phyloP scores from a whole-genome alignment of 1,284 basidiomycete species.

The Mycena sp. region DNA sequence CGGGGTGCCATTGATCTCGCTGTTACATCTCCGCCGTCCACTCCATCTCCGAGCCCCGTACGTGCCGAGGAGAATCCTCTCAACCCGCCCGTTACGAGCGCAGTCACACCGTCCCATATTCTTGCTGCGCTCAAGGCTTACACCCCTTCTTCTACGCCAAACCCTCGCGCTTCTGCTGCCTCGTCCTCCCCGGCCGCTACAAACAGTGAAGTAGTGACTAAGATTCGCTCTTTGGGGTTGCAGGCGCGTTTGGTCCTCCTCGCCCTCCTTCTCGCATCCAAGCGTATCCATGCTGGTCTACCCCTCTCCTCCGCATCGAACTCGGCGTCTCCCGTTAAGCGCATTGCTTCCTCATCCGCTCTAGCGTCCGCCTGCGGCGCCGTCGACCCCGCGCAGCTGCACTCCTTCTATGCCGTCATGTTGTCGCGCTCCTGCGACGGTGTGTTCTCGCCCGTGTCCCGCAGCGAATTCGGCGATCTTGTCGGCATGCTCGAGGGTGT shows the following conservation, averaged over 20 bases:
- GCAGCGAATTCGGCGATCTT: constrained; percentile 80
- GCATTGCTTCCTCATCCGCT: constrained; percentile 46
- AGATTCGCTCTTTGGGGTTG: constrained; percentile 72
- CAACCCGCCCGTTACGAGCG: constrained; percentile 47
- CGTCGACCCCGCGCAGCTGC: constrained; percentile 67
- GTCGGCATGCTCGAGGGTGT: constrained; percentile 75
- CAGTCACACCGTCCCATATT: constrained; percentile 70
- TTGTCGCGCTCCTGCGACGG: constrained; percentile 63
- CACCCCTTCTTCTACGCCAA: constrained; percentile 56
- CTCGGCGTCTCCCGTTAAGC: constrained; percentile 63
- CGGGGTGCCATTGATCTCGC: constrained; percentile 80
- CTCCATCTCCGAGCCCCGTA: constrained; percentile 41
- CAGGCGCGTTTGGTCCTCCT: constrained; percentile 77
- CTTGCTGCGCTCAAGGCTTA: constrained; percentile 76
- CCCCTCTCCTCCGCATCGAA: constrained; percentile 56
- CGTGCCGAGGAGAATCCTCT: constrained; percentile 49
- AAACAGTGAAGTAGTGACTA: constrained; percentile 70
- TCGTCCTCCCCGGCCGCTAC: constrained; percentile 41
- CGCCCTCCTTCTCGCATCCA: constrained; percentile 67
- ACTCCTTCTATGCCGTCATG: constrained; percentile 68
- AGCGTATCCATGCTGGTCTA: constrained; percentile 66
- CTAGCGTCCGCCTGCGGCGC: constrained; percentile 39
- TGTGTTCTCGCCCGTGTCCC: constrained; percentile 70
- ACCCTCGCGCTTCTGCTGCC: constrained; percentile 32
- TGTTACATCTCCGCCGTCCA: constrained; percentile 35